Evolutionary conservation across 306 rosid genomes (phyloP).

Genomic region (Glycine soja): DNA sequence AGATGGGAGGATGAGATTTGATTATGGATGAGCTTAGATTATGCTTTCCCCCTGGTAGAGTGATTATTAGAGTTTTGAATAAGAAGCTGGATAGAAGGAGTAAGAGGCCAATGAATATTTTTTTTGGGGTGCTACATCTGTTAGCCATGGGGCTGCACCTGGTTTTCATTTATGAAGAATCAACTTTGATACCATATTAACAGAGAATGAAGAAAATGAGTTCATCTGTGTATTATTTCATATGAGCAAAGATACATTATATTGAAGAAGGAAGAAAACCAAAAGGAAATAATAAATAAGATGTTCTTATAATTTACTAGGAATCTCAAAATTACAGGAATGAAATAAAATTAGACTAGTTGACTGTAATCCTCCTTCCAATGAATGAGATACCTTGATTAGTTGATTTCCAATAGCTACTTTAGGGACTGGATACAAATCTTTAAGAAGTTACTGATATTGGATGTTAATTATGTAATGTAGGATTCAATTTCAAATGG

Average conservation of each 20-base stretch:
- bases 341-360: not conserved
- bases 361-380: not conserved
- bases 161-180: no score
- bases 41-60: no score
- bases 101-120: no score
- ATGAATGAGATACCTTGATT: not conserved
- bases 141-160: no score
- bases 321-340: not conserved
- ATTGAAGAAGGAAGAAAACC: not conserved
- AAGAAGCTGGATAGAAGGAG: no score
- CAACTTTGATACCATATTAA: no score
- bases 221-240: no score
- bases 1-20: no score
- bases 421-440: slow-evolving; percentile 16
- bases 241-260: not conserved
- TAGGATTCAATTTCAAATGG: slow-evolving; percentile 94
- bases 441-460: slow-evolving; percentile 43
- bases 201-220: no score
- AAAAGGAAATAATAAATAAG: not conserved
- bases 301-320: not conserved
- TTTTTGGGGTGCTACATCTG: no score
- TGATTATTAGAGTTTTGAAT: no score
- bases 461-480: slow-evolving; percentile 50
- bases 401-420: not conserved
- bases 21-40: no score